phyloP scores from a whole-genome alignment of 2,329 filamentous ascomycete species.

The Calonectria montana region DNA sequence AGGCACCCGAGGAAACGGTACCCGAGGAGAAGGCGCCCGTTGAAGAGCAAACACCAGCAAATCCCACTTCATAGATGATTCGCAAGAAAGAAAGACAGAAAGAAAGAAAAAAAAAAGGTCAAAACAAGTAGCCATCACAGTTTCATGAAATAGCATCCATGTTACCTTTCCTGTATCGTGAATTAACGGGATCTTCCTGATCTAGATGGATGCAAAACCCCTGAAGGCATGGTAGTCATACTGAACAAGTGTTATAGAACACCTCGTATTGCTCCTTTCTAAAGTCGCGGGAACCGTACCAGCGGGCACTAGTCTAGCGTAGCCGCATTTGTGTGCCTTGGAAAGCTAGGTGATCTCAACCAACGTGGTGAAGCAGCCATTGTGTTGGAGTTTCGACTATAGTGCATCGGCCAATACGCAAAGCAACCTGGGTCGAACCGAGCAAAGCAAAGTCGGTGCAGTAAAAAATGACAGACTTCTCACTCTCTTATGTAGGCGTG shows the following conservation, averaged over 20 bases:
- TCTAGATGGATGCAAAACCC: background rate
- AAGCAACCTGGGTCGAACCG: background rate
- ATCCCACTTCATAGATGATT: slow-evolving; percentile 22
- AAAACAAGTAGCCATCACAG: background rate
- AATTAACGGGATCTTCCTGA: background rate
- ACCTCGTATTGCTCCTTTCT: background rate
- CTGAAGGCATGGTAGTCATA: background rate
- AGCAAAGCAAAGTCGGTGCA: background rate
- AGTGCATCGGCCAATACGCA: background rate
- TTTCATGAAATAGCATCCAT: background rate
- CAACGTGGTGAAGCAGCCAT: slow-evolving; percentile 2
- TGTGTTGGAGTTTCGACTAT: background rate
- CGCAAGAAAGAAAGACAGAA: background rate
- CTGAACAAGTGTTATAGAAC: background rate
- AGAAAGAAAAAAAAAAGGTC: background rate
- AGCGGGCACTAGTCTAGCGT: slow-evolving; percentile 20
- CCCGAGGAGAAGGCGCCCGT: slow-evolving; percentile 2
- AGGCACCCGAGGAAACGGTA: background rate
- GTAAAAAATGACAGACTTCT: background rate
- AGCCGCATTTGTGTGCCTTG: background rate
- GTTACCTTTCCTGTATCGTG: background rate
- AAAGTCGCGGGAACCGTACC: slow-evolving; percentile 1
- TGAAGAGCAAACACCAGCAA: slow-evolving; percentile 10
- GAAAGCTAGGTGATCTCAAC: background rate
- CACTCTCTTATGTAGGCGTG: background rate